phyloP scores from a whole-genome alignment of 2,329 filamentous ascomycete species.

The Sordariomycetes sp. region DNA sequence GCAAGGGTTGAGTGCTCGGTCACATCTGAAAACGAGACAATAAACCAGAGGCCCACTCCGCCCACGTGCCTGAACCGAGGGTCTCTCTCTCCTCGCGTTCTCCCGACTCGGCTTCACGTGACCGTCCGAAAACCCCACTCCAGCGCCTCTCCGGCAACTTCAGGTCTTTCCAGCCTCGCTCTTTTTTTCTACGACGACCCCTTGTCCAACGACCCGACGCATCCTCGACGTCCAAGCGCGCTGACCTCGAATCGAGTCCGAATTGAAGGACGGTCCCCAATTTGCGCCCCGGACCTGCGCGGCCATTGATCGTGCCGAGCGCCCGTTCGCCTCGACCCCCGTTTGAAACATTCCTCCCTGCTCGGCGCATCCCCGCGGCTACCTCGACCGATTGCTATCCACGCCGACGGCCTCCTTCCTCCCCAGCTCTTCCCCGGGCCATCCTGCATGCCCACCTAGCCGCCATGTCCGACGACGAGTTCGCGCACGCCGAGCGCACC shows the following conservation, averaged over 20 bases:
- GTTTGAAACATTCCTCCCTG: neutral
- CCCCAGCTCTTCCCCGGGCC: neutral
- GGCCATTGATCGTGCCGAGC: neutral
- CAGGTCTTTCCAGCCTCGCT: slow-evolving; percentile 1
- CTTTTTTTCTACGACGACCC: neutral
- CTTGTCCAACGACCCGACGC: neutral
- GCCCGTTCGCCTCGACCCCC: neutral
- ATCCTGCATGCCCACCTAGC: neutral
- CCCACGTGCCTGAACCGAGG: too few relatives aligned
- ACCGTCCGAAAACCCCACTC: slow-evolving; percentile 1
- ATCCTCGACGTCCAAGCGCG: neutral
- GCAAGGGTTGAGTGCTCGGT: too few relatives aligned
- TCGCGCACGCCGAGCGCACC: neutral
- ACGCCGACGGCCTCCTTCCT: neutral
- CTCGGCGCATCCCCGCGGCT: neutral
- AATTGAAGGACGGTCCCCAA: neutral
- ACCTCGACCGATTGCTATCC: neutral
- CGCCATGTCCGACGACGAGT: slow-evolving; percentile 4
- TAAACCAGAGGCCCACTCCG: too few relatives aligned
- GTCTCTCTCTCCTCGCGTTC: too few relatives aligned
- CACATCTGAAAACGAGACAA: too few relatives aligned
- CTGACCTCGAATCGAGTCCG: neutral
- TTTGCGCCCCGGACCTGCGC: neutral
- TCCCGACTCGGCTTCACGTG: neutral
- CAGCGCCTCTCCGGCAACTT: neutral